Percentiles rank a stretch among this genome's conserved stretches.
Evolutionary conservation across 2,329 filamentous ascomycete species (phyloP).

Genomic region (Alternaria ventricosa): DNA sequence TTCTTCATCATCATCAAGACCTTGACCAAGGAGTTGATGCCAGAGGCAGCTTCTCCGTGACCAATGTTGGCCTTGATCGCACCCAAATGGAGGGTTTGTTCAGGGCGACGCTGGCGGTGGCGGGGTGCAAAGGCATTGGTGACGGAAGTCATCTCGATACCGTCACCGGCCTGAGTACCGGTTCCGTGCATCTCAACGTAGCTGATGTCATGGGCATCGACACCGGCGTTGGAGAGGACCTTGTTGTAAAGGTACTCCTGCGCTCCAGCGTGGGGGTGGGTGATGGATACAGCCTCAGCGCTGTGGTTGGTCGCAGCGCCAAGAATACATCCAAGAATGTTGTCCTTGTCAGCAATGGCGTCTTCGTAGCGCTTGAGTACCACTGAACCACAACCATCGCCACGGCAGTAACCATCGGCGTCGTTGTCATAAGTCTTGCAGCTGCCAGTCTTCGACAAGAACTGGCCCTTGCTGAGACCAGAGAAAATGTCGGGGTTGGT

Average conservation of each 20-base stretch:
- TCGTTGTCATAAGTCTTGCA: constrained; percentile 83
- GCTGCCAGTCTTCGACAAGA: constrained; percentile 76
- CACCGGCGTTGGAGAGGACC: constrained; percentile 73
- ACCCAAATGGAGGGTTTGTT: constrained; percentile 60
- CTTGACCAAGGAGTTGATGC: constrained; percentile 62
- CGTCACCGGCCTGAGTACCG: constrained; percentile 84
- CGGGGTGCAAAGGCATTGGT: constrained; percentile 67
- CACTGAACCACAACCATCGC: constrained; percentile 75
- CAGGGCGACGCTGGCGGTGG: constrained; percentile 56
- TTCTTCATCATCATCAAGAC: constrained; percentile 62
- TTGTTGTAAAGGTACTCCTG: constrained; percentile 74
- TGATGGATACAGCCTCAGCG: constrained; percentile 81
- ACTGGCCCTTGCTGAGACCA: constrained; percentile 76
- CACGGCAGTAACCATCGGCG: constrained; percentile 83
- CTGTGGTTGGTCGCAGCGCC: constrained; percentile 82
- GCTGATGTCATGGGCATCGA: constrained; percentile 77
- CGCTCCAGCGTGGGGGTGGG: constrained; percentile 78
- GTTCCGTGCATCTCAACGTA: constrained; percentile 93
- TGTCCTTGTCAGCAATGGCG: constrained; percentile 76
- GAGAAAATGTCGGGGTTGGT: constrained; percentile 83
- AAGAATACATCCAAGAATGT: constrained; percentile 74
- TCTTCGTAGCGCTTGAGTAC: constrained; percentile 82
- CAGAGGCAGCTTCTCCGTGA: constrained; percentile 62
- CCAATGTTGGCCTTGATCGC: constrained; percentile 64
- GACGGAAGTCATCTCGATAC: constrained; percentile 81